These are phyloP conservation scores for Nicotiana rustica DNA, from an alignment of 305 asterid genomes.

Conservation along the genomic window DNA sequence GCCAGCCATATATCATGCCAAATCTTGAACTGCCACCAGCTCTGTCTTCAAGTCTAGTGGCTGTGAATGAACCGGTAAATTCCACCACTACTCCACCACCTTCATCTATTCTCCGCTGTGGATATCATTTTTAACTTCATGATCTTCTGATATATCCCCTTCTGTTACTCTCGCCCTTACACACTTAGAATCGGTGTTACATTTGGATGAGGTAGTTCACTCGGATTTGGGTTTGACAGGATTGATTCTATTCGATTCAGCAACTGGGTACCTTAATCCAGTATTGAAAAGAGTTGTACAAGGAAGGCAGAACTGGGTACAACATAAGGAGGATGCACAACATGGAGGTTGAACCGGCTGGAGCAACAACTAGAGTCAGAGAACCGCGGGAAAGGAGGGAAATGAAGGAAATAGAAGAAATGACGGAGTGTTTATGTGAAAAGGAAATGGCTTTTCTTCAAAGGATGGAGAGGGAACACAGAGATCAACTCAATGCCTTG, in stretches of 20 bases:
- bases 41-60: slow-evolving; percentile 49
- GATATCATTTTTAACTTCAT: slow-evolving; percentile 47
- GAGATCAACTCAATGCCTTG: slow-evolving; percentile 61
- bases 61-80: slow-evolving; percentile 43
- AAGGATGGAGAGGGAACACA: slow-evolving; percentile 66
- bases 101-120: slow-evolving; percentile 44
- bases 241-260: slow-evolving; percentile 49
- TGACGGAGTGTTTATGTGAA: slow-evolving; percentile 59
- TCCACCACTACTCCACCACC: neutral
- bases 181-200: slow-evolving; percentile 53
- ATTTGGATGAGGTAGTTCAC: slow-evolving; percentile 48
- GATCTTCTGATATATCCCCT: slow-evolving; percentile 48
- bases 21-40: slow-evolving; percentile 53
- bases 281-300: slow-evolving; percentile 67
- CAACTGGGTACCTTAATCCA: slow-evolving; percentile 57
- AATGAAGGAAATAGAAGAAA: slow-evolving; percentile 67
- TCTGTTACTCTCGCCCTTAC: slow-evolving; percentile 70
- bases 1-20: slow-evolving; percentile 44
- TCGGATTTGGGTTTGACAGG: slow-evolving; percentile 35
- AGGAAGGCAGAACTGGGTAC: slow-evolving; percentile 65
- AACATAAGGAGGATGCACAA: slow-evolving; percentile 72
- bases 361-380: slow-evolving; percentile 86
- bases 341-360: slow-evolving; percentile 78
- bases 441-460: slow-evolving; percentile 62
- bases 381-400: slow-evolving; percentile 67